Percentiles rank a stretch among this genome's conserved stretches.
These are phyloP conservation scores for Hygrophorus pudorinus DNA, from an alignment of 768 basidiomycete genomes.

Conservation along the genomic window DNA sequence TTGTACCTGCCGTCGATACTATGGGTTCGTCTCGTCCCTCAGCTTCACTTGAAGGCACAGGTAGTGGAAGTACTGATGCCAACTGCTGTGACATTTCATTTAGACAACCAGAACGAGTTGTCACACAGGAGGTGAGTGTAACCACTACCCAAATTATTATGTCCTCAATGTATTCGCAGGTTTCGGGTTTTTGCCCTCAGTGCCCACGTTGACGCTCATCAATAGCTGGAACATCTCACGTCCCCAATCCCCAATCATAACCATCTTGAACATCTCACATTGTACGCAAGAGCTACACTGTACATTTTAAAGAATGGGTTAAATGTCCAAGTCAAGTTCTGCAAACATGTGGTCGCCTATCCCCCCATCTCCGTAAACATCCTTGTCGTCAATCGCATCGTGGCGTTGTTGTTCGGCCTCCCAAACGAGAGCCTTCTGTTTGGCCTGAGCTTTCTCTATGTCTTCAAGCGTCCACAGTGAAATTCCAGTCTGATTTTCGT, in stretches of 20 bases:
- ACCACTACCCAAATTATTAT: background rate
- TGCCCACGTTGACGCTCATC: conserved; percentile 16
- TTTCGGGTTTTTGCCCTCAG: conserved; percentile 26
- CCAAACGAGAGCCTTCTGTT: conserved; percentile 50
- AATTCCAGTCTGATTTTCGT: conserved; percentile 90
- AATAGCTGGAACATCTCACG: background rate
- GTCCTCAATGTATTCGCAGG: conserved; percentile 15
- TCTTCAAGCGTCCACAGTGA: conserved; percentile 94
- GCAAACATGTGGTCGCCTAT: conserved; percentile 53
- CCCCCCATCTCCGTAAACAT: conserved; percentile 62
- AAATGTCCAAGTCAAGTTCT: conserved; percentile 43
- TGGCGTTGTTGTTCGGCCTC: conserved; percentile 35
- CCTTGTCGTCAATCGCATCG: conserved; percentile 33
- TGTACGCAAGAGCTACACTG: background rate
- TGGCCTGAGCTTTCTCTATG: conserved; percentile 75
- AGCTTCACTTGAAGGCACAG: background rate
- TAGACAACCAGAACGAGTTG: conserved; percentile 42
- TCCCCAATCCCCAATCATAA: background rate
- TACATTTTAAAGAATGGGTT: conserved; percentile 7
- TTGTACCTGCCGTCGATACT: conserved; percentile 49
- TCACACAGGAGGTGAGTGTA: conserved; percentile 32
- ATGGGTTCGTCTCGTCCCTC: conserved; percentile 16
- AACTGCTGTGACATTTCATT: background rate
- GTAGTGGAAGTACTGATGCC: background rate
- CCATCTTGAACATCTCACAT: background rate